Evolutionary conservation across 257 asterid species (phyloP).

Genomic region (Solanum paucissectum): DNA sequence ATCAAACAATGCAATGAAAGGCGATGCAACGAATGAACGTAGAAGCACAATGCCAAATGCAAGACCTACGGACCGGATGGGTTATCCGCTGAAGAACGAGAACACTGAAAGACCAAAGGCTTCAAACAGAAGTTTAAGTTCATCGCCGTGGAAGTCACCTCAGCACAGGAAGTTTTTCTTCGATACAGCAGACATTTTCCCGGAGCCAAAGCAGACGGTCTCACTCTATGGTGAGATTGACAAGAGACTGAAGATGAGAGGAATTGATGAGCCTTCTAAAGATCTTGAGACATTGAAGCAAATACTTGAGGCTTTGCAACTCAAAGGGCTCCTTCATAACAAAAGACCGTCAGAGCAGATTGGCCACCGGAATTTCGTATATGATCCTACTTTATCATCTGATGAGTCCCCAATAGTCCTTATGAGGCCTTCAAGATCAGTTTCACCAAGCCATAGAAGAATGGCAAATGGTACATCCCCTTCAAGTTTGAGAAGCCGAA

Average conservation of each 20-base stretch:
- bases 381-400: constrained; percentile 15
- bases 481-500: constrained; percentile 17
- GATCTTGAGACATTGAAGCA: constrained; percentile 87
- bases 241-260: constrained; percentile 54
- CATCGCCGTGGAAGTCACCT: constrained; percentile 42
- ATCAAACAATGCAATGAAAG: constrained; percentile 11
- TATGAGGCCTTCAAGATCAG: constrained; percentile 37
- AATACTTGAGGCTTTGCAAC: constrained; percentile 90
- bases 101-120: constrained; percentile 24
- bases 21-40: background rate
- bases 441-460: constrained; percentile 30
- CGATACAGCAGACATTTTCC: constrained; percentile 72
- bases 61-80: constrained; percentile 20
- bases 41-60: background rate
- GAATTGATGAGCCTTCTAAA: constrained; percentile 62
- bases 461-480: constrained; percentile 23
- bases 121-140: constrained; percentile 20
- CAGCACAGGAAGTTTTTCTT: constrained; percentile 51
- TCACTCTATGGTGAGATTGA: constrained; percentile 55
- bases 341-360: constrained; percentile 27
- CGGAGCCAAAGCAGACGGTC: constrained; percentile 53
- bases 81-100: constrained; percentile 13
- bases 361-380: constrained; percentile 38
- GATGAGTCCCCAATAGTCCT: constrained; percentile 56
- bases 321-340: constrained; percentile 78